phyloP scores from a whole-genome alignment of 2,329 filamentous ascomycete genomes.

The Aspergillus hiratsukae region DNA sequence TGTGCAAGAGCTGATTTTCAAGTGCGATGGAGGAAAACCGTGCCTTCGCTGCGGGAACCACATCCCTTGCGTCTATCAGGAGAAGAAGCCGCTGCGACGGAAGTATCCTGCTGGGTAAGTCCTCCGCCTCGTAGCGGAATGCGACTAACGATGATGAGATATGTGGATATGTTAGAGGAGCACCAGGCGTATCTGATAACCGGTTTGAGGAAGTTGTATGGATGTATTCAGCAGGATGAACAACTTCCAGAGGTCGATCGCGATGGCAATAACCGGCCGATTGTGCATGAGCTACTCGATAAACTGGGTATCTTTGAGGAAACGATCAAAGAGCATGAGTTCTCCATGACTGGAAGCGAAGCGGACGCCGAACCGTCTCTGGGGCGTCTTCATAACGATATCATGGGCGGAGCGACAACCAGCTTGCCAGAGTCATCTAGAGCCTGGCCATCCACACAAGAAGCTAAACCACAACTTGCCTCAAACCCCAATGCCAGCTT shows the following conservation, averaged over 20 bases:
- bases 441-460: background rate
- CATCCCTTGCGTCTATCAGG: background rate
- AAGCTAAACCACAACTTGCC: background rate
- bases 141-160: background rate
- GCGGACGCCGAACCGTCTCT: background rate
- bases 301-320: background rate
- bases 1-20: background rate
- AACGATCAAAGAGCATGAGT: background rate
- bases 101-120: background rate
- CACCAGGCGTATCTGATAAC: background rate
- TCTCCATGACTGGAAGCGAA: background rate
- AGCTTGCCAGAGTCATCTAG: background rate
- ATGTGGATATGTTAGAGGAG: background rate
- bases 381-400: background rate
- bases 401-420: background rate
- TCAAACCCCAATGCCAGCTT: background rate
- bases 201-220: background rate
- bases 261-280: background rate
- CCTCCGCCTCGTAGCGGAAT: background rate
- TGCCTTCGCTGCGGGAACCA: background rate
- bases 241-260: background rate
- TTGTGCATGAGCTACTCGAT: background rate
- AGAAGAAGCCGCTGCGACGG: background rate
- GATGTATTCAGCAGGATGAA: background rate
- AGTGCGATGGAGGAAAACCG: background rate